Evolutionary conservation across 2,329 filamentous ascomycete genomes (phyloP), one percentile per base, ranked within the genome.

Genomic region (Hypoxylon sp.): DNA sequence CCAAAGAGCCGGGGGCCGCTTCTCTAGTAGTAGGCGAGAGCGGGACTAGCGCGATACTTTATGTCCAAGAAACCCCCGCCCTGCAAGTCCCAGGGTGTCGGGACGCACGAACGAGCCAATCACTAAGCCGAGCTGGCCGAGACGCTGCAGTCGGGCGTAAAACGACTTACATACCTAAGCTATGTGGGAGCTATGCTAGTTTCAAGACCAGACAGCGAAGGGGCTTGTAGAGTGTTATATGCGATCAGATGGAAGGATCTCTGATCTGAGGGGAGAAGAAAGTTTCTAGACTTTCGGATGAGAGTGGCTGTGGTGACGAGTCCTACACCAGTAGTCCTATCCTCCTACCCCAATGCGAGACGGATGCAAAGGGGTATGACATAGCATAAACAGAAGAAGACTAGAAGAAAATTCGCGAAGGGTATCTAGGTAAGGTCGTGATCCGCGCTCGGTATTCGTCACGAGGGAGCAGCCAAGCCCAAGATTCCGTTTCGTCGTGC

Each of bases 61-160:
- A 44, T 32, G 24, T 26, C 24, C 7, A 7, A 26, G 24, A 7
- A 41, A n/a, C 37, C 64, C 65, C 65, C 64, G 63, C 66, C 59
- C 65, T 71, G 69, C 69, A 70, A 67, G 65, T 70, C 60, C 69
- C 69, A 71, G 68, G 69, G 68, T 71, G 49, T 62, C 68, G 69
- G 69, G 68, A 70, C 66, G 62, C 52, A 62, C 55, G 47, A 56
- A 22, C 44, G 32, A 37, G 51, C 62, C 65, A 68, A 68, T 69
- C 52, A 61, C 19, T 30, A 22, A 7, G 8, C 20, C 26, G 13
- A 54, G 28, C 30, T 59, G 11, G 8, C 20, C 26, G 13, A 54
- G 28, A 37, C 62, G 54, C 52, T 20, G 37, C 24, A 64, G 56
- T 62, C 62, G 64, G 67, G 66, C 66, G 66, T 59, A 46, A 41